Conservation (phyloP, 2,329 filamentous ascomycete genomes). For the Phialocephala sp. region DNA sequence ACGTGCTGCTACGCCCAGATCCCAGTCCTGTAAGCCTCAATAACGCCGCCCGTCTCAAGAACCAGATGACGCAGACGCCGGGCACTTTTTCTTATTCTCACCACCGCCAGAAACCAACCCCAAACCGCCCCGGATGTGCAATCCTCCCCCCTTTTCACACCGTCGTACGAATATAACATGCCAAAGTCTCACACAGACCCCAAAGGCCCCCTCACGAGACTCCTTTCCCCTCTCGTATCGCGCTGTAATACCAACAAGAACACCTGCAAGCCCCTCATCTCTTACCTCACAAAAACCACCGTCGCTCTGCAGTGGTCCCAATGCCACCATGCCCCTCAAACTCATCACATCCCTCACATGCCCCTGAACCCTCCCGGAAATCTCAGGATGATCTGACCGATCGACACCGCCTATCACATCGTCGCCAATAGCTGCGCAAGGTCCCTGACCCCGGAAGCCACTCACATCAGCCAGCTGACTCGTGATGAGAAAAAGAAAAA, state of each 20-base stretch:
- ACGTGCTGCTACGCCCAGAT: constrained; percentile 5
- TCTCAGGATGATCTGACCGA: constrained; percentile 10
- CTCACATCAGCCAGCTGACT: constrained; percentile 18
- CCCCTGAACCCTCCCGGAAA: background rate
- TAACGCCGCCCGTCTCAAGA: background rate
- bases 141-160: constrained; percentile 6
- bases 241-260: background rate
- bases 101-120: background rate
- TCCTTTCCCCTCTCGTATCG: constrained; percentile 22
- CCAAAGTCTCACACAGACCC: constrained; percentile 2
- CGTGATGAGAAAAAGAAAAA: constrained; percentile 26
- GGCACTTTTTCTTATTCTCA: background rate
- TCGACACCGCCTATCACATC: constrained; percentile 23
- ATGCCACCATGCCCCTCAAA: background rate
- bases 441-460: constrained; percentile 6
- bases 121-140: background rate
- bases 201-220: constrained; percentile 15
- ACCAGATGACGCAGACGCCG: background rate
- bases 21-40: constrained; percentile 15
- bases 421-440: no score
- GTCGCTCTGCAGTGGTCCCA: background rate
- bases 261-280: constrained; percentile 17
- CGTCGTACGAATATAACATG: background rate
- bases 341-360: background rate
- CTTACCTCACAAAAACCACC: constrained; percentile 35